These are phyloP conservation scores for Cyclotella choctawhatcheeana DNA, from an alignment of 108 stramenopile genomes.

Conservation along the genomic window DNA sequence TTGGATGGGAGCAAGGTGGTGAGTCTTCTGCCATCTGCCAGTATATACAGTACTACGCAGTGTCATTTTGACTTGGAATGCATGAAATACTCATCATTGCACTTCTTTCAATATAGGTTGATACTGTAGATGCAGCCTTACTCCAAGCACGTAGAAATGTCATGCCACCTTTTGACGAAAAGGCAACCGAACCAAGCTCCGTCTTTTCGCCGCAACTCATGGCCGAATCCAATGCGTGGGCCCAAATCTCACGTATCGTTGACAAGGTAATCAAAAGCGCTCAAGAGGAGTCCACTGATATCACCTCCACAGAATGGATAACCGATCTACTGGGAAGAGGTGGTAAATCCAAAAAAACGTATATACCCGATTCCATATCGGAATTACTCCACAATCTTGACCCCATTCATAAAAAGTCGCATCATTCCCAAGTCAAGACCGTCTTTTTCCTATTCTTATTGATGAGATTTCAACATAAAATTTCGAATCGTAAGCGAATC, in stretches of 20 bases:
- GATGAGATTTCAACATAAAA: constrained; percentile 65
- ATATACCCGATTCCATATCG: constrained; percentile 51
- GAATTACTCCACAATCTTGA: constrained; percentile 45
- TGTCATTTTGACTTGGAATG: background rate
- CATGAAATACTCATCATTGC: background rate
- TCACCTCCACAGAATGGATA: constrained; percentile 18
- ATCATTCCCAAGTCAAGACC: constrained; percentile 56
- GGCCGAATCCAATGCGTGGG: constrained; percentile 63
- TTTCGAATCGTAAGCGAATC: constrained; percentile 39
- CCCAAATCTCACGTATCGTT: constrained; percentile 59
- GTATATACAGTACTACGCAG: constrained; percentile 2
- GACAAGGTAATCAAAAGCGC: constrained; percentile 64
- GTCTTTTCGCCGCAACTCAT: constrained; percentile 73
- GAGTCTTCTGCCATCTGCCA: background rate
- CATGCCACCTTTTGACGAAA: constrained; percentile 69
- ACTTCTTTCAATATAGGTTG: constrained; percentile 9
- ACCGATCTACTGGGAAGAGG: constrained; percentile 37
- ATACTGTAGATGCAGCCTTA: constrained; percentile 54
- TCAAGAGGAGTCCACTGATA: constrained; percentile 10
- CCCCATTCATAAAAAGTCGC: constrained; percentile 37
- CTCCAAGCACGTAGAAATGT: constrained; percentile 64
- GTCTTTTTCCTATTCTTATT: constrained; percentile 58
- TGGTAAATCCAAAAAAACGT: constrained; percentile 7
- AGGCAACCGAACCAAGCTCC: constrained; percentile 58
- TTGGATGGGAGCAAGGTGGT: constrained; percentile 32